Evolutionary conservation across 306 rosid genomes (phyloP).

Genomic region (Citrullus colocynthis): DNA sequence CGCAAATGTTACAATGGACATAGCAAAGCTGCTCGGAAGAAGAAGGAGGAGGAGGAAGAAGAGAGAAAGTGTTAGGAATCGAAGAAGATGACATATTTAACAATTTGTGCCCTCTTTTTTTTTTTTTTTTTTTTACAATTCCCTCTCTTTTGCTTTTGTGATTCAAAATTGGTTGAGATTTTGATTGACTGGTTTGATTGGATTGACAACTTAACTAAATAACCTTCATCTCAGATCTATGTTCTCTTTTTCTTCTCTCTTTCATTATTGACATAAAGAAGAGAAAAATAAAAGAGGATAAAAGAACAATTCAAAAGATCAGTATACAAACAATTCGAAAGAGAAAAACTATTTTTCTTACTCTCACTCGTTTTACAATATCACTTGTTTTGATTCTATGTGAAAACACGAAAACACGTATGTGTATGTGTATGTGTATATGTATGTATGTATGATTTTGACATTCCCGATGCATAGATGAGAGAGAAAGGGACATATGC

Average conservation of each 20-base stretch:
- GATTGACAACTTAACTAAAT: constrained; percentile 56
- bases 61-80: constrained; percentile 31
- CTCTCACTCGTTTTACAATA: not conserved
- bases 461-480: not conserved
- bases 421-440: not conserved
- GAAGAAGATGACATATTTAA: constrained; percentile 56
- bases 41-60: constrained; percentile 31
- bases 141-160: not conserved
- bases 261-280: not conserved
- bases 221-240: constrained; percentile 2
- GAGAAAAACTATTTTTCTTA: not conserved
- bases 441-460: constrained; percentile 10
- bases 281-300: too few relatives aligned
- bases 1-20: constrained; percentile 92
- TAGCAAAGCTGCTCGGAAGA: constrained; percentile 94
- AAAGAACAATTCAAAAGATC: constrained; percentile 10
- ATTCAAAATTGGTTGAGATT: not conserved
- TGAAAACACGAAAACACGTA: not conserved
- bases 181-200: constrained; percentile 44
- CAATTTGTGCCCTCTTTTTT: not conserved
- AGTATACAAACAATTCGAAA: not conserved
- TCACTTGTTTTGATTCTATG: not conserved
- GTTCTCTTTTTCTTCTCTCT: not conserved
- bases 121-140: not conserved
- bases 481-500: constrained; percentile 89